A percentile compares a stretch with the other conserved stretches of the same genome.
Conservation (phyloP, 495 filamentous ascomycete species). For the Penicillium goetzii region DNA sequence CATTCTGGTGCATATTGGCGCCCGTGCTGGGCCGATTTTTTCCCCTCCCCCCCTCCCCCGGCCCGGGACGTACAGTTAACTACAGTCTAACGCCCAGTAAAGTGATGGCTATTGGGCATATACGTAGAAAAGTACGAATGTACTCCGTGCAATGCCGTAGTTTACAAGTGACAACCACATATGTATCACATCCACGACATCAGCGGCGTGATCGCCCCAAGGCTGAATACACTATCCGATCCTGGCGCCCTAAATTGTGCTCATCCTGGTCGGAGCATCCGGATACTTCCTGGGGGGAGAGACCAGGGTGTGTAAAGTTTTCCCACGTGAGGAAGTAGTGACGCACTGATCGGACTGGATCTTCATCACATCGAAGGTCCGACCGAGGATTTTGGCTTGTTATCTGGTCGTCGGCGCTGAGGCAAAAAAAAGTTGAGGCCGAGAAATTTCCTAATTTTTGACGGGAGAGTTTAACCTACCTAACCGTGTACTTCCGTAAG, state of each 20-base stretch:
- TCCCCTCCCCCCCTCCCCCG: background rate
- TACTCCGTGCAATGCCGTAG: background rate
- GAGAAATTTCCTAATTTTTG: background rate
- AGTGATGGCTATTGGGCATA: too few species aligned
- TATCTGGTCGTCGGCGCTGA: background rate
- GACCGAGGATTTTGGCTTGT: background rate
- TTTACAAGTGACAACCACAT: background rate
- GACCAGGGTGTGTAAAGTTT: background rate
- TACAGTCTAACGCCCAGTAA: background rate
- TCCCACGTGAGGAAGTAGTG: constrained; percentile 13
- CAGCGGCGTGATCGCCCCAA: constrained; percentile 33
- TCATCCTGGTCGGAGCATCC: constrained; percentile 1
- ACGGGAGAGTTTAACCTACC: background rate
- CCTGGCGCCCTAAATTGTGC: background rate
- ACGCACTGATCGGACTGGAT: constrained; percentile 4
- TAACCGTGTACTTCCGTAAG: background rate
- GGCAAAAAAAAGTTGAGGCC: background rate
- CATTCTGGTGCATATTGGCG: constrained; percentile 19
- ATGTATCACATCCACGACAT: constrained; percentile 20
- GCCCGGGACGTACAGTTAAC: background rate
- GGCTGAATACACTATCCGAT: constrained; percentile 16
- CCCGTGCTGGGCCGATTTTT: constrained; percentile 10
- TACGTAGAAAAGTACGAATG: background rate
- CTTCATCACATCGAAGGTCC: background rate
- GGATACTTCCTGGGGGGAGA: constrained; percentile 1